Percentiles rank a stretch among this genome's conserved stretches.
Conservation (phyloP, 2,329 filamentous ascomycete species). For the Talaromyces sp. region DNA sequence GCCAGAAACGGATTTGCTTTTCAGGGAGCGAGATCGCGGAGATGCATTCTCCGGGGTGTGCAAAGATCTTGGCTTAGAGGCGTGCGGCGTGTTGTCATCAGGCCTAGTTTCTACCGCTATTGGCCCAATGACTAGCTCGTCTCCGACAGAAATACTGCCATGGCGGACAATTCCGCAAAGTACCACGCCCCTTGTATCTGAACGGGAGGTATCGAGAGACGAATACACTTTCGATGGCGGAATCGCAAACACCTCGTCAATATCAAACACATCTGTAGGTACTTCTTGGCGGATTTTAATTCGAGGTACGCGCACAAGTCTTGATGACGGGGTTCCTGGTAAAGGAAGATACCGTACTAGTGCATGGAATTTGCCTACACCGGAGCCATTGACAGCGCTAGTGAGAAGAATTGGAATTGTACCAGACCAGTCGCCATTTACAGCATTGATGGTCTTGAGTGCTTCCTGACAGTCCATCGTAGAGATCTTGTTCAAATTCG, state of each 20-base stretch:
- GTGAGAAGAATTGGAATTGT: constrained; percentile 82
- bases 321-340: constrained; percentile 43
- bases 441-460: constrained; percentile 49
- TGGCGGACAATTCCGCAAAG: constrained; percentile 81
- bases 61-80: constrained; percentile 17
- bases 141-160: constrained; percentile 72
- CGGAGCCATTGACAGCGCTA: constrained; percentile 78
- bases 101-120: constrained; percentile 52
- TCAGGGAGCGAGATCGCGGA: constrained; percentile 23
- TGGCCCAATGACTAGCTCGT: constrained; percentile 74
- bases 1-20: constrained; percentile 32
- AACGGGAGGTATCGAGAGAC: constrained; percentile 37
- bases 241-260: constrained; percentile 84
- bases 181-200: constrained; percentile 61
- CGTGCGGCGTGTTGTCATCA: constrained; percentile 45
- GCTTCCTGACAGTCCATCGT: constrained; percentile 57
- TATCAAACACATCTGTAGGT: constrained; percentile 70
- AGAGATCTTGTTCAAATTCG: constrained; percentile 58
- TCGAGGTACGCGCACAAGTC: constrained; percentile 22
- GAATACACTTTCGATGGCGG: constrained; percentile 58
- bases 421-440: constrained; percentile 38
- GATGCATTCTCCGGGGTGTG: constrained; percentile 21
- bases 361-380: constrained; percentile 77
- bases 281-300: constrained; percentile 40
- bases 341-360: constrained; percentile 73